phyloP scores from a whole-genome alignment of 1,284 basidiomycete genomes.

The Kalmanozyma brasiliensis region DNA sequence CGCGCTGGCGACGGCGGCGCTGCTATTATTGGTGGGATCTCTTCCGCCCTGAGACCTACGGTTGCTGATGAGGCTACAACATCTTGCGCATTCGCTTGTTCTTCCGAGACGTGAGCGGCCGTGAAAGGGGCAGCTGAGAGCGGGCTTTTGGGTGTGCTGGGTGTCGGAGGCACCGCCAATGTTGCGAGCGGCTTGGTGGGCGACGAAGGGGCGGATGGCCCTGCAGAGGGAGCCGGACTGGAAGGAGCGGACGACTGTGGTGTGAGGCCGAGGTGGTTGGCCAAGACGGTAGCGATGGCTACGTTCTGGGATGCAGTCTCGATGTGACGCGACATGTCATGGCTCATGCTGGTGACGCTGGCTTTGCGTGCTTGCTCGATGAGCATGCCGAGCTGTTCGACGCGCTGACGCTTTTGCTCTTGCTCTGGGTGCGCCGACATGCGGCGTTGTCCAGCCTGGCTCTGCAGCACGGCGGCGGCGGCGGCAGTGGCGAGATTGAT shows the following conservation, averaged over 20 bases:
- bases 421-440: constrained; percentile 31
- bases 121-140: constrained; percentile 22
- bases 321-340: constrained; percentile 22
- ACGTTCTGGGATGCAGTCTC: constrained; percentile 34
- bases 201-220: constrained; percentile 15
- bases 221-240: constrained; percentile 21
- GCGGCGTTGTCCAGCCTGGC: constrained; percentile 30
- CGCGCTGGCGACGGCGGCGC: constrained; percentile 10
- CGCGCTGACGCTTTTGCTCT: constrained; percentile 47
- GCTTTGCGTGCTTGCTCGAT: constrained; percentile 48
- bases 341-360: constrained; percentile 27
- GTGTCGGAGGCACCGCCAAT: constrained; percentile 18
- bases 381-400: constrained; percentile 43
- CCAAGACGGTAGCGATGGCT: constrained; percentile 36
- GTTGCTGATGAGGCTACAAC: neutral
- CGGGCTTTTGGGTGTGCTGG: constrained; percentile 30
- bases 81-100: neutral
- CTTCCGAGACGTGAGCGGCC: constrained; percentile 8
- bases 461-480: constrained; percentile 42
- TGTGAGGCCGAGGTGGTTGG: constrained; percentile 33
- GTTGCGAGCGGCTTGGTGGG: constrained; percentile 26
- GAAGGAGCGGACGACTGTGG: constrained; percentile 26
- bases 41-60: neutral
- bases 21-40: neutral
- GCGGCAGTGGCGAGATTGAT: constrained; percentile 48